Evolutionary conservation across 2,329 filamentous ascomycete species (phyloP).

Genomic region (Chalara sp.): DNA sequence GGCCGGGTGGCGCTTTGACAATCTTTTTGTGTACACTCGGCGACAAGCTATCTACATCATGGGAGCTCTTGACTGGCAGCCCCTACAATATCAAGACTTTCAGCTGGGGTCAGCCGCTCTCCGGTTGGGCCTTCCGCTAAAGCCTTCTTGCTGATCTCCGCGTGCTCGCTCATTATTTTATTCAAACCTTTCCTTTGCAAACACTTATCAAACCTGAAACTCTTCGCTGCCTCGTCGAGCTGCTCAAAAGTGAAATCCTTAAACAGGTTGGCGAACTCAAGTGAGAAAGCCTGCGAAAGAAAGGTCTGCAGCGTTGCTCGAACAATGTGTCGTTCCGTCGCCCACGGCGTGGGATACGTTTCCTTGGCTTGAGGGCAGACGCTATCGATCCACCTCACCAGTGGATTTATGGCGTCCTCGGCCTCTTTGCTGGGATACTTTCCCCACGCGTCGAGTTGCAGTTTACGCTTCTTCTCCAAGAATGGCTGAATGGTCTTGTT

Average conservation of each 20-base stretch:
- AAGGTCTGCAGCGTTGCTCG: conserved; percentile 40
- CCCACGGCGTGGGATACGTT: conserved; percentile 33
- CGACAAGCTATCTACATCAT: no score
- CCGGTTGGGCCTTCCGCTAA: not conserved
- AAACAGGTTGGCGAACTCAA: conserved; percentile 51
- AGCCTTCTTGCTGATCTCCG: conserved; percentile 2
- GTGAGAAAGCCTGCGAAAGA: conserved; percentile 42
- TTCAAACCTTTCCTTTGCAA: conserved; percentile 34
- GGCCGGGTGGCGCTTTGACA: no score
- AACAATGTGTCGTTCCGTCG: conserved; percentile 41
- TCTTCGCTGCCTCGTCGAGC: conserved; percentile 39
- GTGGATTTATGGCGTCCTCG: conserved; percentile 9
- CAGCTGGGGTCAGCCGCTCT: not conserved
- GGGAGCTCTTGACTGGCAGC: no score
- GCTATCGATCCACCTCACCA: conserved; percentile 31
- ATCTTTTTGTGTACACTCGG: no score
- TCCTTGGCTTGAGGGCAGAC: conserved; percentile 31
- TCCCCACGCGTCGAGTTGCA: conserved; percentile 51
- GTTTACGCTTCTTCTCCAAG: conserved; percentile 45
- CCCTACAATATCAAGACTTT: no score
- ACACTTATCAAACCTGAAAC: conserved; percentile 46
- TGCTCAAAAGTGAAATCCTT: conserved; percentile 41
- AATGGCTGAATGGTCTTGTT: conserved; percentile 45
- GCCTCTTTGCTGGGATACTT: conserved; percentile 30
- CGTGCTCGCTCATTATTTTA: conserved; percentile 18